Evolutionary conservation across 202 grass and related monocot species (phyloP), one percentile per base, ranked within the genome.

Genomic region (Cymbopogon flexuosus): DNA sequence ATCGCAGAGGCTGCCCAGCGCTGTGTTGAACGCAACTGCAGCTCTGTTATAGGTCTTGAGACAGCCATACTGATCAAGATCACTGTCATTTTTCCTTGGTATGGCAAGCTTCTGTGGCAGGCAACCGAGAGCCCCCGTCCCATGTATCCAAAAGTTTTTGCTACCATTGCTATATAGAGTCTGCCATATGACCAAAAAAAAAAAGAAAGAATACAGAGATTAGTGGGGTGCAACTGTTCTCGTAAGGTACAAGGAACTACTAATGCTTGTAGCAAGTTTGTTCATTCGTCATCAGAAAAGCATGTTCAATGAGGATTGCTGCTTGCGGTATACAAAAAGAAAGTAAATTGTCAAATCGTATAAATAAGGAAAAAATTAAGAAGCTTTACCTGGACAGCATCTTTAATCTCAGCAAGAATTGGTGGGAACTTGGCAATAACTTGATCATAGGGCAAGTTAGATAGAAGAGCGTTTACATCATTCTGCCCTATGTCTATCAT

Each of bases 401-500:
- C 78, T 84, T 88, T 86, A 31, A 98, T 98, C 80, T 98, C 92
- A 19, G 54, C 79, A 40, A 95, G 68, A 34, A 95, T 73, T 0
- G 84, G 84, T 0, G 92, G 92, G 31, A 98, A 85, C 39, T 73
- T 93, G 31, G 76, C 59, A 10, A 98, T 19, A 47, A 90, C 87
- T 89, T 93, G 84, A 49, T 89, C 89, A 56, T 91, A 98, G 14
- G 85, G 84, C 51, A 89, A 79, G 72, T 79, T 31, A 6, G 68
- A 76, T 29, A 98, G 77, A 35, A 91, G 88, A 46, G 35, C 86
- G 5, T 93, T 83, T 56, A 98, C 72, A 87, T 98, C 96, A 21
- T 98, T 98, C 74, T 98, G 96, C 34, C 96, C 96, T 35, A 98
- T 98, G 72, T 98, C 96, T 61, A 98, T 91, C 22, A 81, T 86